A percentile compares a stretch with the other conserved stretches of the same genome.
Conservation (phyloP, 306 rosid genomes). For the Macrotyloma uniflorum region DNA sequence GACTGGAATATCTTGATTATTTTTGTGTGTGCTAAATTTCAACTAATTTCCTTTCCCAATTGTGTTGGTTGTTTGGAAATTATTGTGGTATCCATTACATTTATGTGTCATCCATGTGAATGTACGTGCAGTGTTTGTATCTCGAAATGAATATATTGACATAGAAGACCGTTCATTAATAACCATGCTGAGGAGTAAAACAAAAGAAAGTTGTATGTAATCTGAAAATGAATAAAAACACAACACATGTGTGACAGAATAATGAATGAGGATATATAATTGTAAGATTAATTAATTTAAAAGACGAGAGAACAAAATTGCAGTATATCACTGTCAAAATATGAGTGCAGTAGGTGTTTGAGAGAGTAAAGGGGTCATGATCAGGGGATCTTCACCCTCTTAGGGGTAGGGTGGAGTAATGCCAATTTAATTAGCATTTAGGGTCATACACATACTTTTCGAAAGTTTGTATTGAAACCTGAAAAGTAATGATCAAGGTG, state of each 20-base stretch:
- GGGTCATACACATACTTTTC: constrained; percentile 16
- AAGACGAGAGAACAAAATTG: background rate
- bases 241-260: background rate
- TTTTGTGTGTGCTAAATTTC: too few relatives aligned
- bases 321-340: background rate
- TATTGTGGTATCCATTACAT: constrained; percentile 24
- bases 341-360: background rate
- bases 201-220: background rate
- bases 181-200: background rate
- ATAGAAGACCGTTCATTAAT: constrained; percentile 31
- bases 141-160: constrained; percentile 16
- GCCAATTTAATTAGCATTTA: constrained; percentile 35
- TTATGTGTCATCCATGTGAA: constrained; percentile 42
- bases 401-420: constrained; percentile 7
- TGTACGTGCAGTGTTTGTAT: constrained; percentile 37
- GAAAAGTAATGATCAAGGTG: constrained; percentile 37
- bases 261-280: background rate
- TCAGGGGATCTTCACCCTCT: too few relatives aligned
- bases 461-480: constrained; percentile 31
- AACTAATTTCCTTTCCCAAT: background rate
- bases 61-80: constrained; percentile 19
- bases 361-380: constrained; percentile 7
- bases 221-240: constrained; percentile 3
- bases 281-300: background rate
- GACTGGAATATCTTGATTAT: too few relatives aligned